Conservation (phyloP, 495 filamentous ascomycete species). For the Rhypophila decipiens region DNA sequence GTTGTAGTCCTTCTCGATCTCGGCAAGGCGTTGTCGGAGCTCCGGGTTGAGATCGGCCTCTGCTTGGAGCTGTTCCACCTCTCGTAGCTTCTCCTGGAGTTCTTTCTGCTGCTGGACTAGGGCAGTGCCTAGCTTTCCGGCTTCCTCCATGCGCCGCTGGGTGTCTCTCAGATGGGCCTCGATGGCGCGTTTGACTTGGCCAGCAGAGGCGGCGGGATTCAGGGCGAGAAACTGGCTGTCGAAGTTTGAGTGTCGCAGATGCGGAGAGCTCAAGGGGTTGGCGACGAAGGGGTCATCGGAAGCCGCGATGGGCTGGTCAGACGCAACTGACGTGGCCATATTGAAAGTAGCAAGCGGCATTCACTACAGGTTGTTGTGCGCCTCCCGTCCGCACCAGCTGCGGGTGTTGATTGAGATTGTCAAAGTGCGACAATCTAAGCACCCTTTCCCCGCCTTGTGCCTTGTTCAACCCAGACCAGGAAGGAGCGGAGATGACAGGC, state of each 20-base stretch:
- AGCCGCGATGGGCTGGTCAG: slow-evolving; percentile 22
- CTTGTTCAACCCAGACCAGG: not conserved
- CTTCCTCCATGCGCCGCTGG: slow-evolving; percentile 82
- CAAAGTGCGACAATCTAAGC: slow-evolving; percentile 6
- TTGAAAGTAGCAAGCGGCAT: slow-evolving; percentile 6
- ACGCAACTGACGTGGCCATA: slow-evolving; percentile 28
- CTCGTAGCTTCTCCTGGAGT: slow-evolving; percentile 71
- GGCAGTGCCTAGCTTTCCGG: slow-evolving; percentile 77
- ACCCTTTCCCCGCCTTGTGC: slow-evolving; percentile 11
- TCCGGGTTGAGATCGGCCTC: slow-evolving; percentile 81
- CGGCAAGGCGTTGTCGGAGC: slow-evolving; percentile 71
- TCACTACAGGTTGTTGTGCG: not conserved
- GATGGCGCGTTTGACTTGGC: slow-evolving; percentile 79
- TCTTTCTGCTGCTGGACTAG: slow-evolving; percentile 79
- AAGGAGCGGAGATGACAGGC: slow-evolving; percentile 9
- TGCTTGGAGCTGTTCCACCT: slow-evolving; percentile 72
- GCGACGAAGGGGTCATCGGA: slow-evolving; percentile 47
- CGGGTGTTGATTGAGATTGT: slow-evolving; percentile 4
- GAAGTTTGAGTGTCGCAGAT: slow-evolving; percentile 71
- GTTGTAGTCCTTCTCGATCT: slow-evolving; percentile 91
- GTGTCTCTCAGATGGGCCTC: slow-evolving; percentile 90
- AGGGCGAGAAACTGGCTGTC: slow-evolving; percentile 72
- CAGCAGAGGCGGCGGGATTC: slow-evolving; percentile 69
- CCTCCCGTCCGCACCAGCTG: slow-evolving; percentile 4
- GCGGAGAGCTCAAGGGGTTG: slow-evolving; percentile 38